These are phyloP conservation scores for Sporothrix phasma DNA, from an alignment of 2,329 filamentous ascomycete species.

Conservation along the genomic window DNA sequence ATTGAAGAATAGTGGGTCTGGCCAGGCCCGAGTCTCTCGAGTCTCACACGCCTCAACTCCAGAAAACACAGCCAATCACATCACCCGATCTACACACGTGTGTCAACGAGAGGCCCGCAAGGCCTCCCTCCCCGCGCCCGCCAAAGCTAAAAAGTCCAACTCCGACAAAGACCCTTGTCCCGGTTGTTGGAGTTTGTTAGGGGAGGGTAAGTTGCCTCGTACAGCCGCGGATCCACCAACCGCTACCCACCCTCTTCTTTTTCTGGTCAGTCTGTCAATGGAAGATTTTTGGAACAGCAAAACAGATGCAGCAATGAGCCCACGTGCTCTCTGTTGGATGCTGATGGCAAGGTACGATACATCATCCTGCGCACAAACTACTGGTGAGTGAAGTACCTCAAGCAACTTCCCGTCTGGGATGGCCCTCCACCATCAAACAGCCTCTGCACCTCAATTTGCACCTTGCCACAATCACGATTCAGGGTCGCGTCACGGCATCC, in stretches of 20 bases:
- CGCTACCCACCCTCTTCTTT: neutral
- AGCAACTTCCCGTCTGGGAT: neutral
- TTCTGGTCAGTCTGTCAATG: neutral
- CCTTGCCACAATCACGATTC: neutral
- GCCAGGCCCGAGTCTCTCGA: too few species aligned
- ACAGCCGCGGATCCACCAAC: neutral
- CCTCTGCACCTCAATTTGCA: neutral
- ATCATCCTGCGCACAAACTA: neutral
- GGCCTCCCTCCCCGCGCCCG: neutral
- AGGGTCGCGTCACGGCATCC: neutral
- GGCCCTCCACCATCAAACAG: neutral
- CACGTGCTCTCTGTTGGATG: neutral
- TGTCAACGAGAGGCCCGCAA: slow-evolving; percentile 14
- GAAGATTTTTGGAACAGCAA: neutral
- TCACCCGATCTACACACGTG: slow-evolving; percentile 15
- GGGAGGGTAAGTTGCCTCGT: neutral
- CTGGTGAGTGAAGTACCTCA: neutral
- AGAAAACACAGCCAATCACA: slow-evolving; percentile 12
- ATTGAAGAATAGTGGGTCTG: slow-evolving; percentile 3
- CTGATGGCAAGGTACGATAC: neutral
- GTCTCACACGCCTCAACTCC: neutral
- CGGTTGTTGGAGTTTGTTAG: neutral
- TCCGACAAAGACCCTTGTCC: neutral
- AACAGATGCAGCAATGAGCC: neutral
- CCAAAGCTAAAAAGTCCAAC: too few species aligned